phyloP scores from a whole-genome alignment of 805 yeast species.

The Allodekkera sacchari region DNA sequence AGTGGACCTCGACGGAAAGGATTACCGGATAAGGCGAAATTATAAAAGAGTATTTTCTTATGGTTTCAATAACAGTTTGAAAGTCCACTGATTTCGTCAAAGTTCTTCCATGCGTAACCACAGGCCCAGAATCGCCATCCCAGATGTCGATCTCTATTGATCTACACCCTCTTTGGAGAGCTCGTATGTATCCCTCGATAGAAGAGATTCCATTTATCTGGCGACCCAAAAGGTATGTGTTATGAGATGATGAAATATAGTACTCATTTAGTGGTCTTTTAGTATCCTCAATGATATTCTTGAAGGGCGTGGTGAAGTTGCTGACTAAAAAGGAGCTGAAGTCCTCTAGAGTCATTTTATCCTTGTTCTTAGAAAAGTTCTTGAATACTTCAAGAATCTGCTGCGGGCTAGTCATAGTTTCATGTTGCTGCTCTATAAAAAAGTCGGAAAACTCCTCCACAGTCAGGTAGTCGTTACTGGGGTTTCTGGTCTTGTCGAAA shows the following conservation, averaged over 20 bases:
- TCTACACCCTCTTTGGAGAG: conserved; percentile 85
- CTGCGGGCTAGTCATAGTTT: conserved; percentile 21
- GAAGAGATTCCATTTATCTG: conserved; percentile 86
- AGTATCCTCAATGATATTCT: conserved; percentile 26
- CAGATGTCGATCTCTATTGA: conserved; percentile 94
- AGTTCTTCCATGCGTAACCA: conserved; percentile 84
- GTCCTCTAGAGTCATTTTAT: conserved; percentile 18
- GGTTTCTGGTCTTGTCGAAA: conserved; percentile 18
- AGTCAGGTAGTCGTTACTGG: conserved; percentile 15
- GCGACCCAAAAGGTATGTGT: conserved; percentile 82
- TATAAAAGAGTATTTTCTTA: conserved; percentile 83
- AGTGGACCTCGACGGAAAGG: conserved; percentile 77
- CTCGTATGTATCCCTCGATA: conserved; percentile 80
- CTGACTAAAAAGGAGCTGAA: conserved; percentile 26
- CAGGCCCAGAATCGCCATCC: conserved; percentile 73
- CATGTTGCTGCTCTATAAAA: conserved; percentile 39
- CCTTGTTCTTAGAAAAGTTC: conserved; percentile 24
- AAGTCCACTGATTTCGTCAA: conserved; percentile 70
- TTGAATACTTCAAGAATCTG: conserved; percentile 28
- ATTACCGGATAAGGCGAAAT: conserved; percentile 80
- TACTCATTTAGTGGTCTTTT: conserved; percentile 74
- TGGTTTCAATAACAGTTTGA: conserved; percentile 57
- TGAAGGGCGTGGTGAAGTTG: conserved; percentile 19
- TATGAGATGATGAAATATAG: conserved; percentile 88
- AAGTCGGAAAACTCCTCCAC: conserved; percentile 34